Percentiles rank a stretch among this genome's conserved stretches.
Conservation (phyloP, 140 eudicot genomes). For the Oenanthe javanica region DNA sequence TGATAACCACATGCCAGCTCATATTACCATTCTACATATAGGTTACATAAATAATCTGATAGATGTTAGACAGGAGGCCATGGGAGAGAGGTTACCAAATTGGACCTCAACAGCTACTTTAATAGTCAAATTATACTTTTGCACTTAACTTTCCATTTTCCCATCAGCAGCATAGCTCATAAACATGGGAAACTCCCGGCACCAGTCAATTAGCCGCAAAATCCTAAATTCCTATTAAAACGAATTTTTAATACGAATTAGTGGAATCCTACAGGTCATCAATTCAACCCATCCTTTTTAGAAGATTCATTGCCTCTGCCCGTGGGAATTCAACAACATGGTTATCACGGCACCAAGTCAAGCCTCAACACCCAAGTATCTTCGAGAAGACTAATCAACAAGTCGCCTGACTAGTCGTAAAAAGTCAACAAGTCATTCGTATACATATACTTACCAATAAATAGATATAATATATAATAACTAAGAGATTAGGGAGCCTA, state of each 20-base stretch:
- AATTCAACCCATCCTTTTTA: not conserved
- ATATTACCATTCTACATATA: not conserved
- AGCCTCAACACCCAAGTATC: too few relatives aligned
- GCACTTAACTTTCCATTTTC: not conserved
- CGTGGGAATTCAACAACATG: not conserved
- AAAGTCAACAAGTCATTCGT: too few relatives aligned
- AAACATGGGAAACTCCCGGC: not conserved
- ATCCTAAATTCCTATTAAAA: not conserved
- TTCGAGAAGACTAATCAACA: too few relatives aligned
- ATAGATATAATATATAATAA: too few relatives aligned
- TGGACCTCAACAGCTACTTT: not conserved
- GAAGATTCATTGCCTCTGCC: not conserved
- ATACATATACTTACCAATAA: too few relatives aligned
- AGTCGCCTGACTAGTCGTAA: too few relatives aligned
- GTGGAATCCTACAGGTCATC: not conserved
- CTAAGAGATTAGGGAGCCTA: too few relatives aligned
- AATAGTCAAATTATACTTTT: not conserved
- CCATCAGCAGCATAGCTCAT: not conserved
- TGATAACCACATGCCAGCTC: not conserved
- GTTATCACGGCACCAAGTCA: too few relatives aligned
- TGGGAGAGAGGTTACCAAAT: not conserved
- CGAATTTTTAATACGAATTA: not conserved
- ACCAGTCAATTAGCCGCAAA: not conserved
- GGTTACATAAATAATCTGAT: not conserved
- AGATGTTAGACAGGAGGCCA: not conserved